A percentile compares a stretch with the other conserved stretches of the same genome.
Evolutionary conservation across 106 monocot genomes (phyloP).

Genomic region (Allium sativum): DNA sequence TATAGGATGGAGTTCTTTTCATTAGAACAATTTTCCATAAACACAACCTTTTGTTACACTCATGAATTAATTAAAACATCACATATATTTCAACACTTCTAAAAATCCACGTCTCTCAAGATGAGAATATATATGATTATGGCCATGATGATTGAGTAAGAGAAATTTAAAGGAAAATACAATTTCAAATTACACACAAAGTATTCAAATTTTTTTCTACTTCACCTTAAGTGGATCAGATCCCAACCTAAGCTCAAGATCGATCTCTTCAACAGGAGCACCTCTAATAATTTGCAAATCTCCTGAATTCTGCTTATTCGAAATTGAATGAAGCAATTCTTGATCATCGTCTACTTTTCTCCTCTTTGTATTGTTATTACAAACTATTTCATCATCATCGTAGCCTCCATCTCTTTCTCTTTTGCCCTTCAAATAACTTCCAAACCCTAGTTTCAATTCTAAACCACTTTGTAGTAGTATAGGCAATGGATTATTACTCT

Average conservation of each 20-base stretch:
- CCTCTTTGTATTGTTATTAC: constrained; percentile 13
- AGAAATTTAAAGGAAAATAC: background rate
- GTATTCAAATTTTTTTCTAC: constrained; percentile 4
- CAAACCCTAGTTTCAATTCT: constrained; percentile 24
- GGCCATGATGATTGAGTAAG: background rate
- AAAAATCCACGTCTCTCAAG: background rate
- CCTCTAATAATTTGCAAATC: constrained; percentile 25
- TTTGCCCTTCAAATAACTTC: constrained; percentile 8
- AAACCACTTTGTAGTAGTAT: background rate
- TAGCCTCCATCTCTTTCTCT: constrained; percentile 6
- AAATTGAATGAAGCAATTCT: background rate
- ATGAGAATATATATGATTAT: background rate
- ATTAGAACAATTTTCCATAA: background rate
- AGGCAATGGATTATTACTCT: constrained; percentile 7
- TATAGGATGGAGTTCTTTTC: background rate
- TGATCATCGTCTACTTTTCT: constrained; percentile 1
- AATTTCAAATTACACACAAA: background rate
- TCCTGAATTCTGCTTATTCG: constrained; percentile 1
- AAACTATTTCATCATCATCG: constrained; percentile 11
- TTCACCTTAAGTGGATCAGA: constrained; percentile 21
- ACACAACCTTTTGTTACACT: constrained; percentile 1
- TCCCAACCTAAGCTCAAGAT: constrained; percentile 59
- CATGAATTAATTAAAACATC: background rate
- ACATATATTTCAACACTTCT: background rate
- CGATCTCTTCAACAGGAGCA: constrained; percentile 33